Evolutionary conservation across 129 eudicot genomes (phyloP).

Genomic region (Cynara cardunculus): DNA sequence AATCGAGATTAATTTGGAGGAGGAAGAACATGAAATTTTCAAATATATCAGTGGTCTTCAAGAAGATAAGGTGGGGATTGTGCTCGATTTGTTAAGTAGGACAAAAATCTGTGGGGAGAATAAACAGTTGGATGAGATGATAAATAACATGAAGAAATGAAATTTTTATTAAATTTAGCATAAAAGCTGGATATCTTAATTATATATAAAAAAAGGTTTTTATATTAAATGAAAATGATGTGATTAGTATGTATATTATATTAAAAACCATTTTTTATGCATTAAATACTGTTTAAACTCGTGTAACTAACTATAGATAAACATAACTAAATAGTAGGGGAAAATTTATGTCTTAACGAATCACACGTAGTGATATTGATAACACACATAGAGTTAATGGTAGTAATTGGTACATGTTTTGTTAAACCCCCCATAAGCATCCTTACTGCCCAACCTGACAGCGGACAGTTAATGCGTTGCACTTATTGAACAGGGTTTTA

Average conservation of each 20-base stretch:
- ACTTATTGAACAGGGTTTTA: too few relatives aligned
- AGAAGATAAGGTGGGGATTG: not conserved
- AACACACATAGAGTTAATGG: not conserved
- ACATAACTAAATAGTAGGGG: too few relatives aligned
- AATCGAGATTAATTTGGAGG: not conserved
- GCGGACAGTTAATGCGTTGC: too few relatives aligned
- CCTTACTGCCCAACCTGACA: too few relatives aligned
- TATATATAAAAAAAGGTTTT: too few relatives aligned
- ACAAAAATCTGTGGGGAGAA: not conserved
- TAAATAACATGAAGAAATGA: not conserved
- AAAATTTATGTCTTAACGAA: not conserved
- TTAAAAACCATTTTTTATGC: too few relatives aligned
- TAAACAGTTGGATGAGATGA: not conserved
- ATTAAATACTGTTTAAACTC: too few relatives aligned
- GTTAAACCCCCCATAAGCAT: too few relatives aligned
- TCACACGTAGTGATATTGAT: not conserved
- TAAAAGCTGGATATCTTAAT: not conserved
- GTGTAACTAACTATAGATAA: too few relatives aligned
- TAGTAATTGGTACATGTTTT: too few relatives aligned
- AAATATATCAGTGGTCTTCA: not conserved
- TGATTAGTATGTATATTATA: too few relatives aligned
- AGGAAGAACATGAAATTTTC: not conserved
- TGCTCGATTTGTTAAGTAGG: not conserved
- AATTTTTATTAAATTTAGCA: not conserved
- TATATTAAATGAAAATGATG: too few relatives aligned